Conservation (phyloP, 805 yeast genomes). For the Pichia manshurica region DNA sequence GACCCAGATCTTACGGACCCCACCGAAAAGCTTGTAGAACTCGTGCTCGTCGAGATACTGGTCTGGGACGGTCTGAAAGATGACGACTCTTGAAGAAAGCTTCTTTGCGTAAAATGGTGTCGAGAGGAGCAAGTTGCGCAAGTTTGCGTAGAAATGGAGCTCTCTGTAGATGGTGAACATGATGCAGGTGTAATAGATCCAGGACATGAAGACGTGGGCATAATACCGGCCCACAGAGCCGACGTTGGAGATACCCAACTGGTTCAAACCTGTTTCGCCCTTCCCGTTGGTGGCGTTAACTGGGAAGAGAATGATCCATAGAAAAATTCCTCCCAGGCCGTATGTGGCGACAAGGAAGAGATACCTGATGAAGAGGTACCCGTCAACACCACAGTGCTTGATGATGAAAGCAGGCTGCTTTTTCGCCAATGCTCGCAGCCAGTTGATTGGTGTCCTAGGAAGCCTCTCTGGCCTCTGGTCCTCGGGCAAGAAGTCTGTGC, state of each 20-base stretch:
- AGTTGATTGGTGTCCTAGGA: constrained; percentile 59
- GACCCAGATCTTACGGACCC: constrained; percentile 78
- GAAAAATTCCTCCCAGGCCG: constrained; percentile 50
- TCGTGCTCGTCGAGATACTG: constrained; percentile 66
- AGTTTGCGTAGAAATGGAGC: constrained; percentile 65
- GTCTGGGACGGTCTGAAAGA: constrained; percentile 80
- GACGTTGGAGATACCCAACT: constrained; percentile 73
- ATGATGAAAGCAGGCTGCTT: constrained; percentile 72
- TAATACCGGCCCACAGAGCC: constrained; percentile 56
- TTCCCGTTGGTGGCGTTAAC: constrained; percentile 69
- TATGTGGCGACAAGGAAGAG: constrained; percentile 49
- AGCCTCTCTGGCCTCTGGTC: constrained; percentile 69
- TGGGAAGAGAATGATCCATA: constrained; percentile 73
- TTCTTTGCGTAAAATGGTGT: constrained; percentile 75
- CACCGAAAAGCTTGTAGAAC: constrained; percentile 68
- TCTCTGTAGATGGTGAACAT: constrained; percentile 79
- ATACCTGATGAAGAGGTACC: constrained; percentile 83
- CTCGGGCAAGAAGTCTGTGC: constrained; percentile 50
- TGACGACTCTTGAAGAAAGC: constrained; percentile 71
- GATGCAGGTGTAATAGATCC: constrained; percentile 69
- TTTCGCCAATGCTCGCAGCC: constrained; percentile 60
- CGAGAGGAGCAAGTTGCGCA: constrained; percentile 71
- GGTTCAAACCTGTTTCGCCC: constrained; percentile 63
- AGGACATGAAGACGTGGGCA: constrained; percentile 78
- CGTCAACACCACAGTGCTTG: constrained; percentile 89